Evolutionary conservation across 768 basidiomycete species (phyloP).

Genomic region (Infundibulicybe gibba): DNA sequence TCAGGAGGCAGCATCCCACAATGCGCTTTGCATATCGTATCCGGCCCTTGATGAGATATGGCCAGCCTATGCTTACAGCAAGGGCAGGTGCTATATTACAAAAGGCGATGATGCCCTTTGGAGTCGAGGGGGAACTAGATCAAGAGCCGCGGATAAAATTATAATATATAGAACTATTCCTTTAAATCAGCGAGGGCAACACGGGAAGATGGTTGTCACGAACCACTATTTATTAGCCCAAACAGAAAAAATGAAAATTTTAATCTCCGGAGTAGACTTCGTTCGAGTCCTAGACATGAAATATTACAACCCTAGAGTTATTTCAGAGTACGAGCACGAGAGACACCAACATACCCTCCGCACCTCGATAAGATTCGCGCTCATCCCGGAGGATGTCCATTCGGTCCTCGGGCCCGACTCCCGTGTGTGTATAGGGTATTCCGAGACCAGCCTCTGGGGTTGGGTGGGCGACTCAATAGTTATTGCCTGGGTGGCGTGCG

Average conservation of each 20-base stretch:
- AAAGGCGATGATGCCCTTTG: slow-evolving; percentile 92
- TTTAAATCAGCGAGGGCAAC: slow-evolving; percentile 2
- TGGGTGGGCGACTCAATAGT: too few species aligned
- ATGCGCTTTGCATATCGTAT: slow-evolving; percentile 80
- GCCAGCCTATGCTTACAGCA: slow-evolving; percentile 86
- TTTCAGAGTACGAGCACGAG: too few species aligned
- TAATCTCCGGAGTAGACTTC: slow-evolving; percentile 32
- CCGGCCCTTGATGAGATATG: slow-evolving; percentile 82
- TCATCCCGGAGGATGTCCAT: too few species aligned
- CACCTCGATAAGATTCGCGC: too few species aligned
- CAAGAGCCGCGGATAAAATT: slow-evolving; percentile 92
- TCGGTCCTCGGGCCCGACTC: too few species aligned
- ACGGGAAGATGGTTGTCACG: slow-evolving; percentile 1
- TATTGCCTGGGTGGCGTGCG: too few species aligned
- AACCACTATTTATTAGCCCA: slow-evolving; percentile 90
- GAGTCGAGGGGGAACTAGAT: slow-evolving; percentile 90
- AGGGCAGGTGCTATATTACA: slow-evolving; percentile 93
- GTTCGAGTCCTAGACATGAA: slow-evolving; percentile 20
- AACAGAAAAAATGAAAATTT: slow-evolving; percentile 83
- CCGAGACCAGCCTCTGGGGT: too few species aligned
- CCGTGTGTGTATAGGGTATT: too few species aligned
- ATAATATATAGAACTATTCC: slow-evolving; percentile 86
- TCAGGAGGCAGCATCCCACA: slow-evolving; percentile 68
- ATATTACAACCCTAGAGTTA: too few species aligned
- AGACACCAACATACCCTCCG: too few species aligned